Evolutionary conservation across 208 protist genomes (phyloP).

Genomic region (Acanthamoeba triangularis): DNA sequence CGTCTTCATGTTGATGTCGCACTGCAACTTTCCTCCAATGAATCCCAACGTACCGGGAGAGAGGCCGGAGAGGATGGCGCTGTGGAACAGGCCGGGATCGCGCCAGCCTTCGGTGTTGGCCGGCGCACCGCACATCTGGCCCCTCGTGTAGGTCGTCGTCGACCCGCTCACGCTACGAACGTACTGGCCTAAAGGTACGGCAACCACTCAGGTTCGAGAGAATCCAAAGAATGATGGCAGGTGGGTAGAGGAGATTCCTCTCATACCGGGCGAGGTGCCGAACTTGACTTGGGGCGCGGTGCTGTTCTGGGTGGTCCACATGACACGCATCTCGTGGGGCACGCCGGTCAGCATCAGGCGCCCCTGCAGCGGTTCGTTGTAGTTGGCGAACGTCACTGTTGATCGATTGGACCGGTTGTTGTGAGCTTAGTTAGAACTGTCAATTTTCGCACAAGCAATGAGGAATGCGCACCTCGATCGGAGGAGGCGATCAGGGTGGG

Average conservation of each 20-base stretch:
- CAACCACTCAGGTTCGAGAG: background rate
- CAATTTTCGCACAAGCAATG: background rate
- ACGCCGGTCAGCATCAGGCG: background rate
- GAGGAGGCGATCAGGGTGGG: background rate
- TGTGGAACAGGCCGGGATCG: background rate
- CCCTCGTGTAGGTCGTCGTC: background rate
- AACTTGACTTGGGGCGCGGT: background rate
- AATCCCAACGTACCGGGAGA: background rate
- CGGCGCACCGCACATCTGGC: background rate
- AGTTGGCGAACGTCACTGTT: constrained; percentile 15
- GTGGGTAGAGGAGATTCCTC: background rate
- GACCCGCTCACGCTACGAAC: background rate
- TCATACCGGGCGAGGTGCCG: background rate
- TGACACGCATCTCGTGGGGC: background rate
- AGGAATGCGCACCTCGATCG: background rate
- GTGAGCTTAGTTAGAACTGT: background rate
- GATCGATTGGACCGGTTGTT: background rate
- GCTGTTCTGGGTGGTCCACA: constrained; percentile 22
- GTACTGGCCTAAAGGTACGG: background rate
- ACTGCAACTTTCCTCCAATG: background rate
- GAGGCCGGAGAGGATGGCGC: background rate
- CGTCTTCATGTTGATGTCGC: background rate
- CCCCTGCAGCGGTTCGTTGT: constrained; percentile 1
- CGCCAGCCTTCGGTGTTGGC: background rate
- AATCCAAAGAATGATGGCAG: too few relatives aligned